These are phyloP conservation scores for Trichosporon ovoides DNA, from an alignment of 1,284 basidiomycete genomes.

Conservation along the genomic window DNA sequence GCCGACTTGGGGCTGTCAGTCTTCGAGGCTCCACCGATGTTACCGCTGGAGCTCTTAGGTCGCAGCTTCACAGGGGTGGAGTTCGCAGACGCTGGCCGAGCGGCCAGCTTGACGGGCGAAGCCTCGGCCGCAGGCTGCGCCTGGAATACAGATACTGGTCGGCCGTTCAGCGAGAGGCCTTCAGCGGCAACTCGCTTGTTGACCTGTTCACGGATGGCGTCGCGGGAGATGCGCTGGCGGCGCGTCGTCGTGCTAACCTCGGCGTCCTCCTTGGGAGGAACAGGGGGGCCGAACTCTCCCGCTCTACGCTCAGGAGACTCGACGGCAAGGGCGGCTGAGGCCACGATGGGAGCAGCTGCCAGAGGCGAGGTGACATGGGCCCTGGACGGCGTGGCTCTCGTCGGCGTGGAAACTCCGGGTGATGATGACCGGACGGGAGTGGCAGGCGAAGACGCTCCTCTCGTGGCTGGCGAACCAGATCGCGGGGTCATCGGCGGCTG, in stretches of 20 bases:
- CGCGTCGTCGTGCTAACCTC: constrained; percentile 25
- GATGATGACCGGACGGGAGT: constrained; percentile 11
- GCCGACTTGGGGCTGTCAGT: constrained; percentile 33
- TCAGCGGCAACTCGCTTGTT: constrained; percentile 39
- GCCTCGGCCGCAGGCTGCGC: background rate
- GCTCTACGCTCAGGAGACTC: background rate
- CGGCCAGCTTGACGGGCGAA: constrained; percentile 1
- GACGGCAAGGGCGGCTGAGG: background rate
- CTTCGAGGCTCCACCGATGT: background rate
- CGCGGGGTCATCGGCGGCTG: constrained; percentile 4
- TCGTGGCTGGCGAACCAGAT: background rate
- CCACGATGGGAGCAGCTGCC: background rate
- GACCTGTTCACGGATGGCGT: constrained; percentile 45
- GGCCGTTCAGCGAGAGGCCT: constrained; percentile 16
- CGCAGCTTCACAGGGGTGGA: constrained; percentile 3
- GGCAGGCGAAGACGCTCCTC: background rate
- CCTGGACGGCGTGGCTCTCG: constrained; percentile 4
- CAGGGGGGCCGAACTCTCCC: constrained; percentile 14
- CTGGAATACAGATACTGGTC: background rate
- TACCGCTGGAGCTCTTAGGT: background rate
- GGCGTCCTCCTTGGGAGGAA: constrained; percentile 2
- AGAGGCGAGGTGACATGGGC: background rate
- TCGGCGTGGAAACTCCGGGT: constrained; percentile 13
- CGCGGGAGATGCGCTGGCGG: constrained; percentile 46
- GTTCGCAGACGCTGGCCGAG: constrained; percentile 7